Base-by-base conservation (phyloP, 2,329 filamentous ascomycete species). In the Trichoderma aggressivum region DNA sequence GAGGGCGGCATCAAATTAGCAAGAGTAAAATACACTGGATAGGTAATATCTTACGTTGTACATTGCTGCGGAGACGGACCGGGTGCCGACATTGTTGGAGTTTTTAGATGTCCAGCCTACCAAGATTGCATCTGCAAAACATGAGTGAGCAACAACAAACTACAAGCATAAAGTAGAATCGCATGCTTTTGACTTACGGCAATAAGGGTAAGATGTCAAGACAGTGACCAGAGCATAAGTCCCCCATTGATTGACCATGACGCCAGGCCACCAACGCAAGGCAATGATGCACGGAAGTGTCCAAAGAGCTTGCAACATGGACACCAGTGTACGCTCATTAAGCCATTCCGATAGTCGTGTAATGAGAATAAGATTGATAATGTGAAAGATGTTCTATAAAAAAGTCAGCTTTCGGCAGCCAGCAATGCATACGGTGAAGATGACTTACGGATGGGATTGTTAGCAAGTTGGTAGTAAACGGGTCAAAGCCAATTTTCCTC, bases 21-120 rank as follows among this genome's bases (percentile, higher is more conserved):
- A 32, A 39, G 10, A 18, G 3, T 7, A 16, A 0, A 30, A 11
- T 5, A 3, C 14, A 53, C 1, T 3, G 11, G 14, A 18, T 30
- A 2, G 26, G 11, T 7, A 30, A 18, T 7, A 5, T 50, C 65
- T 60, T 60, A 60, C 65, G 21, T 68, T 68, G 21, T 68, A 68
- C 14, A 68, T 47, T n/a, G 65, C 65, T 26, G 65, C 65, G 8
- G 65, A 68, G 7, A 68, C 65, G 10, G 65, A 68, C 34, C 65
- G 65, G 1, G 65, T 68, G 12, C 65, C 65, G 14, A 68, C 65
- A 28, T 68, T 68, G 28, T 68, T 68, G 26, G 65, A 68, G 30
- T 68, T 68, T n/a, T 68, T 68, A 1, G 65, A 68, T 12, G 65
- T 56, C 65, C 65, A 68, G 28, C 65, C 65, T 50, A 68, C 65